phyloP scores from a whole-genome alignment of 1,284 basidiomycete species.

The Xanthoconium separans region DNA sequence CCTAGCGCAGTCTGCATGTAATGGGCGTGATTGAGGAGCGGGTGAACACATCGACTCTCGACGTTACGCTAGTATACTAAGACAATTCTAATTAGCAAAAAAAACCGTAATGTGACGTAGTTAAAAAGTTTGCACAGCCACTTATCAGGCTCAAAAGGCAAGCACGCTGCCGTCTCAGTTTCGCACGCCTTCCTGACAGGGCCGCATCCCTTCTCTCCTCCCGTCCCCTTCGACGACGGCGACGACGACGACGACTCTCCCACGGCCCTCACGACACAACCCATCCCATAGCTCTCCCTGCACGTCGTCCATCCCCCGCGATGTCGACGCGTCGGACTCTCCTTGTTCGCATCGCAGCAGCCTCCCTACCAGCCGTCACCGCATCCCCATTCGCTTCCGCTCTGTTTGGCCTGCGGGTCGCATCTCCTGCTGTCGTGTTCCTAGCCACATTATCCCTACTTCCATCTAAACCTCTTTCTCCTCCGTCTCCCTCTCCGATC shows the following conservation, averaged over 20 bases:
- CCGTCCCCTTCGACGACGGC: constrained; percentile 12
- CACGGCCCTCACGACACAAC: constrained; percentile 14
- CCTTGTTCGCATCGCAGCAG: constrained; percentile 22
- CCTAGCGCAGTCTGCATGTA: constrained; percentile 14
- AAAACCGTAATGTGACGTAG: not conserved
- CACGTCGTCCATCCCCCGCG: constrained; percentile 2
- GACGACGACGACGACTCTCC: constrained; percentile 22
- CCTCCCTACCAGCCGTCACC: constrained; percentile 25
- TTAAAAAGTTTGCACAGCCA: constrained; percentile 24
- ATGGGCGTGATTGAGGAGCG: constrained; percentile 23
- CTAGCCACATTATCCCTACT: constrained; percentile 60
- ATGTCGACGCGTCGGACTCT: constrained; percentile 31
- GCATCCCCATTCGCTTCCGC: constrained; percentile 36
- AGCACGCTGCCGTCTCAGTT: constrained; percentile 19
- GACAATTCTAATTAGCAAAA: not conserved
- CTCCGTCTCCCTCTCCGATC: constrained; percentile 59
- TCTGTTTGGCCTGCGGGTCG: constrained; percentile 56
- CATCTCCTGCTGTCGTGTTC: constrained; percentile 63
- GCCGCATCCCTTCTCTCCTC: constrained; percentile 19
- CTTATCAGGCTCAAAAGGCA: constrained; percentile 32
- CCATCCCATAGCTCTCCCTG: not conserved
- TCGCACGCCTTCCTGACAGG: constrained; percentile 30
- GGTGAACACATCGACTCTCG: not conserved
- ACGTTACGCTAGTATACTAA: constrained; percentile 1
- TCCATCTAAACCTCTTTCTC: constrained; percentile 45